phyloP scores from a whole-genome alignment of 2,329 filamentous ascomycete genomes.

The Aspergillus awamori region DNA sequence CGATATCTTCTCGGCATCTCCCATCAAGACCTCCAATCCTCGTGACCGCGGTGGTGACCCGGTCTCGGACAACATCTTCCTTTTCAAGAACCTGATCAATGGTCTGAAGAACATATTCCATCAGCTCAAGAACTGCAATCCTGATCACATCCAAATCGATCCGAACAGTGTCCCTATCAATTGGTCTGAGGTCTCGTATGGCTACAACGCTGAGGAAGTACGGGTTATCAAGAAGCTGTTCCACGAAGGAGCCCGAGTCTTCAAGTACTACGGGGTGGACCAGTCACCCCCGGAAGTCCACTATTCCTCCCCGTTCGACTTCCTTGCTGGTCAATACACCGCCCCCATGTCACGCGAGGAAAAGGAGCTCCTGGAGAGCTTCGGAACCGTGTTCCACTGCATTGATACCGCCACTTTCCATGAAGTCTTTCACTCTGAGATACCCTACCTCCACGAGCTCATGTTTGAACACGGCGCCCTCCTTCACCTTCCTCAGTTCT shows the following conservation, averaged over 20 bases:
- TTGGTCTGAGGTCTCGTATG: conserved; percentile 94
- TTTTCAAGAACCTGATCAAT: conserved; percentile 95
- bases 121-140: conserved; percentile 88
- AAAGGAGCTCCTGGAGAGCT: conserved; percentile 95
- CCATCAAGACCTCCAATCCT: conserved; percentile 92
- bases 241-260: conserved; percentile 92
- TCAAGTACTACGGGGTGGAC: conserved; percentile 94
- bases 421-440: conserved; percentile 97
- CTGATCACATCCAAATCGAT: conserved; percentile 68
- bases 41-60: conserved; percentile 87
- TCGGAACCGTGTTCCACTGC: conserved; percentile 97
- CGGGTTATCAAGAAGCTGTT: conserved; percentile 96
- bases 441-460: conserved; percentile 94
- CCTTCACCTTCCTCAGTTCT: conserved; percentile 95
- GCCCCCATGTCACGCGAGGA: conserved; percentile 93
- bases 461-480: conserved; percentile 96
- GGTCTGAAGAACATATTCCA: conserved; percentile 97
- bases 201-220: conserved; percentile 96
- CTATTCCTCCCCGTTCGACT: conserved; percentile 81
- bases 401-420: conserved; percentile 98
- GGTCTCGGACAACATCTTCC: conserved; percentile 93
- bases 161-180: conserved; percentile 77
- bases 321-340: conserved; percentile 94
- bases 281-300: conserved; percentile 72
- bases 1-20: conserved; percentile 94